A percentile compares a stretch with the other conserved stretches of the same genome.
phyloP scores from a whole-genome alignment of 352 stramenopile genomes.

The Phytophthora hybrid region DNA sequence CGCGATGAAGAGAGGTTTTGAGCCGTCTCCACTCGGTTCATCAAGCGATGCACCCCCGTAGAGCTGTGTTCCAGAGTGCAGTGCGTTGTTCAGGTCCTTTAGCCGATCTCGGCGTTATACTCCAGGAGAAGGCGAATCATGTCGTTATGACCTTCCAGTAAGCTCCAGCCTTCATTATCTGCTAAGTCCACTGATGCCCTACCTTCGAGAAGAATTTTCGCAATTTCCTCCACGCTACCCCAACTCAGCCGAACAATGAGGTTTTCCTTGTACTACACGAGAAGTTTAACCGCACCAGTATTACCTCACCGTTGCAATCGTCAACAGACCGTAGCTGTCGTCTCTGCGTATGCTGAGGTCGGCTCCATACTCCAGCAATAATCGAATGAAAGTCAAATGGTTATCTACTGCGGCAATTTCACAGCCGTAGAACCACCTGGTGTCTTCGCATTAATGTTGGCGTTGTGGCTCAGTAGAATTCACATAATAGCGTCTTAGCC shows the following conservation, averaged over 20 bases:
- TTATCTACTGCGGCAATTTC: slow-evolving; percentile 9
- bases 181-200: slow-evolving; percentile 15
- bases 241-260: slow-evolving; percentile 9
- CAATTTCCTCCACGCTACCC: slow-evolving; percentile 4
- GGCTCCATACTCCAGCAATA: slow-evolving; percentile 11
- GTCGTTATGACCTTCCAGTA: slow-evolving; percentile 7
- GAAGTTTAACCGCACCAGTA: slow-evolving; percentile 8
- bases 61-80: slow-evolving; percentile 14
- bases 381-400: slow-evolving; percentile 1
- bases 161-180: slow-evolving; percentile 15
- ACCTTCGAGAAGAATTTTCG: background rate
- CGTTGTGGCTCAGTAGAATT: slow-evolving; percentile 8
- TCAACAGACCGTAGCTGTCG: slow-evolving; percentile 20
- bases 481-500: slow-evolving; percentile 7
- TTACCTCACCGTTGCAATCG: slow-evolving; percentile 4
- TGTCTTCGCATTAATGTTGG: slow-evolving; percentile 15
- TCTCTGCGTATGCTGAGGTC: background rate
- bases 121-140: too few relatives aligned
- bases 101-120: slow-evolving; percentile 3
- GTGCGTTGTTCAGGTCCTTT: slow-evolving; percentile 17
- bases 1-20: slow-evolving; percentile 16
- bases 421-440: slow-evolving; percentile 15
- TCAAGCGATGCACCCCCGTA: slow-evolving; percentile 11
- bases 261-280: slow-evolving; percentile 11
- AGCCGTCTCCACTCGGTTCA: slow-evolving; percentile 13